These are phyloP conservation scores for Hortiboletus campestris DNA, from an alignment of 768 basidiomycete species.

Conservation along the genomic window DNA sequence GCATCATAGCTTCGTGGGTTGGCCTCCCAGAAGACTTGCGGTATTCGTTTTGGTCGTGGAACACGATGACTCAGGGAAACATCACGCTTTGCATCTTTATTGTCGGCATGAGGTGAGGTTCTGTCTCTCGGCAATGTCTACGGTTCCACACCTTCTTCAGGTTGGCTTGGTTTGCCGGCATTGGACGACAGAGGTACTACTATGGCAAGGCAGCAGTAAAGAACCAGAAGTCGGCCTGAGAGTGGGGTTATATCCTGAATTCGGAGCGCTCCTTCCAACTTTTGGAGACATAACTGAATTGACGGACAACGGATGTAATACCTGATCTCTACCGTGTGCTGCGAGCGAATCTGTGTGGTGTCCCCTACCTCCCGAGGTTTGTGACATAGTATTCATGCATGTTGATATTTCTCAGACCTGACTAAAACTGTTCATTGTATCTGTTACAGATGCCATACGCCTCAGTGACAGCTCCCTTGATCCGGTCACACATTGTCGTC, in stretches of 20 bases:
- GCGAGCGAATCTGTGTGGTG: no score
- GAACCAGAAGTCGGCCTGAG: conserved; percentile 15
- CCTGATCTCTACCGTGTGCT: no score
- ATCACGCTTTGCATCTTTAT: conserved; percentile 62
- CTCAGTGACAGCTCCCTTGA: no score
- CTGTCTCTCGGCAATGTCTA: background rate
- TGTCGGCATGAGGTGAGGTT: conserved; percentile 50
- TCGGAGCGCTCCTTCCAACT: background rate
- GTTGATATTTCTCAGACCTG: no score
- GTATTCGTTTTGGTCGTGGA: conserved; percentile 56
- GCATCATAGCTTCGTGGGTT: conserved; percentile 55
- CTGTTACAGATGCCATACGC: no score
- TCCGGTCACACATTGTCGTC: no score
- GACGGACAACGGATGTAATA: background rate
- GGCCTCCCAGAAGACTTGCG: conserved; percentile 57
- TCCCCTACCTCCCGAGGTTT: no score
- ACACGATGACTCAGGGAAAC: conserved; percentile 74
- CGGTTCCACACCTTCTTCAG: conserved; percentile 29
- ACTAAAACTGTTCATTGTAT: no score
- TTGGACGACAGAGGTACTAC: conserved; percentile 47
- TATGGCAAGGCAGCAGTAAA: conserved; percentile 26
- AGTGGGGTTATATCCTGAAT: background rate
- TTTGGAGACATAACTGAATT: background rate
- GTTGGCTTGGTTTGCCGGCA: conserved; percentile 53
- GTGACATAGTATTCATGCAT: no score